These are phyloP conservation scores for Leptographium lundbergii DNA, from an alignment of 2,329 filamentous ascomycete genomes.

Conservation along the genomic window DNA sequence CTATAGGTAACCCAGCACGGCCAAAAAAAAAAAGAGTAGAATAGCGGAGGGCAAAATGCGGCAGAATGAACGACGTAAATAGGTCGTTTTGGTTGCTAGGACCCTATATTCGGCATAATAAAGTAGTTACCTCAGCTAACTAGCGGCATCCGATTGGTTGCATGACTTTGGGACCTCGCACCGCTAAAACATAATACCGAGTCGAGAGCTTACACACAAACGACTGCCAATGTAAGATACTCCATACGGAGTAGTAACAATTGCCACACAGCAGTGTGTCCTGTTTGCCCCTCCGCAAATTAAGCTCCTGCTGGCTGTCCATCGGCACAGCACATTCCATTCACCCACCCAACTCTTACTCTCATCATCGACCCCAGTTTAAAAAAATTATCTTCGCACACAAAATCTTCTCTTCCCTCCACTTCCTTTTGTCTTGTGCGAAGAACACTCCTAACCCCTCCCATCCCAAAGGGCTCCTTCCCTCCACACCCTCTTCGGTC, in stretches of 20 bases:
- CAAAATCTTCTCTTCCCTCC: constrained; percentile 9
- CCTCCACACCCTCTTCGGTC: background rate
- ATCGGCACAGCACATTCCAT: background rate
- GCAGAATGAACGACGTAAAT: no score
- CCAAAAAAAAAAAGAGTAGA: no score
- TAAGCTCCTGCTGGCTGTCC: constrained; percentile 6
- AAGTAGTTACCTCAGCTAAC: no score
- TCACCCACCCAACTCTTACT: background rate
- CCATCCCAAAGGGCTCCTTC: background rate
- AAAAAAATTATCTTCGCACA: constrained; percentile 17
- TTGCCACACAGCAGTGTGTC: background rate
- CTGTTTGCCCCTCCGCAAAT: constrained; percentile 9
- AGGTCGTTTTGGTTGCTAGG: no score
- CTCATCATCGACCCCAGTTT: constrained; percentile 9
- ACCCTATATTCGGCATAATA: no score
- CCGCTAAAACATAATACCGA: constrained; percentile 7
- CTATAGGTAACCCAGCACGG: no score
- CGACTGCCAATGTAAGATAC: background rate
- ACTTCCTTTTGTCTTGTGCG: constrained; percentile 3
- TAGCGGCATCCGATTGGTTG: no score
- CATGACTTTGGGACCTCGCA: background rate
- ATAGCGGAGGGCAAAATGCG: no score
- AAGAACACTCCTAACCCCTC: constrained; percentile 1
- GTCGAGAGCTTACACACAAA: background rate
- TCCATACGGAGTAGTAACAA: background rate